phyloP scores from a whole-genome alignment of 1,139 yeast species.

The Protomyces macrosporus region DNA sequence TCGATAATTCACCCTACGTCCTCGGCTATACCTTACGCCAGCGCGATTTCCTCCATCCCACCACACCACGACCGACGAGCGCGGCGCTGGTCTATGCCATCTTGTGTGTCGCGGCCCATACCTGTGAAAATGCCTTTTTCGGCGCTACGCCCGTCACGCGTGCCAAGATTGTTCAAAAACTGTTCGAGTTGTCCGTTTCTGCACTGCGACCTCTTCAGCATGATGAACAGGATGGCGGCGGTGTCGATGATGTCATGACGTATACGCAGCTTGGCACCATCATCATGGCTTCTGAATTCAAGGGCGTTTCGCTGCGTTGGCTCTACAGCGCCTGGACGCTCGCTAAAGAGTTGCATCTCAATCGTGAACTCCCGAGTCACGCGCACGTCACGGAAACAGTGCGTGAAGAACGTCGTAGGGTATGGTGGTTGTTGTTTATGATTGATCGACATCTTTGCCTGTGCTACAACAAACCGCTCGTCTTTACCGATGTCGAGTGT shows the following conservation, averaged over 20 bases:
- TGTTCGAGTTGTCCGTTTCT: constrained; percentile 36
- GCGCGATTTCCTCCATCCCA: constrained; percentile 32
- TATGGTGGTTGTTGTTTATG: constrained; percentile 45
- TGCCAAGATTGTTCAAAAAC: constrained; percentile 35
- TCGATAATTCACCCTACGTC: constrained; percentile 38
- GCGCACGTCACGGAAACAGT: constrained; percentile 37
- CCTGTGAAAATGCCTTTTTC: constrained; percentile 41
- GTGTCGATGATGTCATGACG: constrained; percentile 43
- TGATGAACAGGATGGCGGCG: constrained; percentile 36
- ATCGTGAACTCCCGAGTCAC: constrained; percentile 34
- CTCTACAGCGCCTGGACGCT: constrained; percentile 41
- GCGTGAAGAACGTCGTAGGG: constrained; percentile 43
- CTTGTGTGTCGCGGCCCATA: constrained; percentile 41
- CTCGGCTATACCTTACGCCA: constrained; percentile 36
- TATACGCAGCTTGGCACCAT: constrained; percentile 42
- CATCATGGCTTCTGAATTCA: constrained; percentile 43
- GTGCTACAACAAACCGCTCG: constrained; percentile 41
- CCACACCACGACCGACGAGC: constrained; percentile 37
- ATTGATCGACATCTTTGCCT: constrained; percentile 44
- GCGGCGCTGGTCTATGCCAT: constrained; percentile 40
- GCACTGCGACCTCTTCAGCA: constrained; percentile 33
- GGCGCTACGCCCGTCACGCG: constrained; percentile 37
- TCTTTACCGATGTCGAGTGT: constrained; percentile 40
- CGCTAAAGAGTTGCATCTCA: constrained; percentile 39
- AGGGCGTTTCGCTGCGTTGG: constrained; percentile 43